phyloP scores from a whole-genome alignment of 192 early-diverging fungal species.

The Oehlia diaphana region DNA sequence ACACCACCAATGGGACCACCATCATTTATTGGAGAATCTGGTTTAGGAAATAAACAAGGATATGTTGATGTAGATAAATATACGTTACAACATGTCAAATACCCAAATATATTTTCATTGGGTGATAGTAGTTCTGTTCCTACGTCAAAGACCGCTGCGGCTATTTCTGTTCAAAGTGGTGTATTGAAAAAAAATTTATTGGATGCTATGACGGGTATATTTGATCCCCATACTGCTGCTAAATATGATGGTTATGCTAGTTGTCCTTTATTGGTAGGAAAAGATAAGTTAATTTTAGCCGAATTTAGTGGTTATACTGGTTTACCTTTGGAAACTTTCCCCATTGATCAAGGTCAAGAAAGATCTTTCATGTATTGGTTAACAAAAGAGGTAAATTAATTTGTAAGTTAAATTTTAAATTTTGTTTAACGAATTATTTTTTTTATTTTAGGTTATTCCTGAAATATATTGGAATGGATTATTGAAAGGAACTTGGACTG shows the following conservation, averaged over 20 bases:
- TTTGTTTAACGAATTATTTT: slow-evolving; percentile 2
- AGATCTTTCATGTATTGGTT: slow-evolving; percentile 67
- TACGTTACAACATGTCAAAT: slow-evolving; percentile 79
- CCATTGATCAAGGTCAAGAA: slow-evolving; percentile 77
- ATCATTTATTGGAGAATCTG: slow-evolving; percentile 70
- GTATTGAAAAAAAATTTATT: slow-evolving; percentile 78
- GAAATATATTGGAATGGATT: slow-evolving; percentile 80
- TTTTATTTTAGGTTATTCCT: slow-evolving; percentile 58
- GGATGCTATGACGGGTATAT: slow-evolving; percentile 53
- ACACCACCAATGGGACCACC: slow-evolving; percentile 83
- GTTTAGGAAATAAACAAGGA: slow-evolving; percentile 73
- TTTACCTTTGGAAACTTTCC: slow-evolving; percentile 77
- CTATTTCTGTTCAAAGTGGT: slow-evolving; percentile 78
- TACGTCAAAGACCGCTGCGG: slow-evolving; percentile 89
- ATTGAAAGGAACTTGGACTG: slow-evolving; percentile 78
- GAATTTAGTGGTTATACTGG: slow-evolving; percentile 83
- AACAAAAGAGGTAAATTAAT: slow-evolving; percentile 61
- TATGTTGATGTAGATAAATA: slow-evolving; percentile 81
- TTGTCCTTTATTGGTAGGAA: slow-evolving; percentile 79
- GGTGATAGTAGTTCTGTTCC: slow-evolving; percentile 85
- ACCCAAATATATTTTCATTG: slow-evolving; percentile 74
- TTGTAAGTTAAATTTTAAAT: background rate
- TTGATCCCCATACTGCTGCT: slow-evolving; percentile 38
- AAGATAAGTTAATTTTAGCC: slow-evolving; percentile 79
- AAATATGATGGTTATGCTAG: slow-evolving; percentile 84